A percentile compares a stretch with the other conserved stretches of the same genome.
Conservation (phyloP, 2,329 filamentous ascomycete genomes). For the Claviceps sp. region DNA sequence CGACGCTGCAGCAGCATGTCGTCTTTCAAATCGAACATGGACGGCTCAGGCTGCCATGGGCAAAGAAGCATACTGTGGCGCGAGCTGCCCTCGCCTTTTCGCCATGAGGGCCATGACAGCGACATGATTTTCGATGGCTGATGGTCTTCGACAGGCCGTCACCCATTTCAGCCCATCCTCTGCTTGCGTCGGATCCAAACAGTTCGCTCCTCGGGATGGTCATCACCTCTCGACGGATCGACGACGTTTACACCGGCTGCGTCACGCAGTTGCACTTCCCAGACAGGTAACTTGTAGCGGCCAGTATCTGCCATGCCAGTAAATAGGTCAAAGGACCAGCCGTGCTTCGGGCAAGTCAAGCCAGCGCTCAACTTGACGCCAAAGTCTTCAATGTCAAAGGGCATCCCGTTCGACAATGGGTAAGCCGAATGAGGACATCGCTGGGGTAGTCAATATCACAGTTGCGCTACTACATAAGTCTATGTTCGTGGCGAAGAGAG, state of each 20-base stretch:
- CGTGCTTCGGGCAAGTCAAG: conserved; percentile 54
- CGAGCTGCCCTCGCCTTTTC: not conserved
- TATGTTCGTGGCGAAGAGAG: too few relatives aligned
- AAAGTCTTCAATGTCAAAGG: conserved; percentile 64
- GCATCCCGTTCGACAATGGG: conserved; percentile 46
- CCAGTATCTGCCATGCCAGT: conserved; percentile 49
- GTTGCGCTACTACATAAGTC: too few relatives aligned
- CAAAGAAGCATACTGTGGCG: not conserved
- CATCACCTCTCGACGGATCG: conserved; percentile 1
- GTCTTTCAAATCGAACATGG: not conserved
- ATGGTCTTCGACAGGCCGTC: not conserved
- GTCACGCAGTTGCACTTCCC: conserved; percentile 46
- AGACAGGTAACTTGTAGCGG: conserved; percentile 46
- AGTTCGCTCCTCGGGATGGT: conserved; percentile 14
- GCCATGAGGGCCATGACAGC: too few relatives aligned
- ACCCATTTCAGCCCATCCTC: conserved; percentile 16
- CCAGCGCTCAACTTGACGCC: conserved; percentile 49
- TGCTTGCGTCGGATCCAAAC: conserved; percentile 32
- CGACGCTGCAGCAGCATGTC: not conserved
- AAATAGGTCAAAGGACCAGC: conserved; percentile 58
- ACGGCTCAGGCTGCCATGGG: not conserved
- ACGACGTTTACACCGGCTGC: not conserved
- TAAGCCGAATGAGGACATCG: conserved; percentile 56
- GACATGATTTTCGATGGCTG: not conserved
- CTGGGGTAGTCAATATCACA: conserved; percentile 19